Evolutionary conservation across 1,139 yeast genomes (phyloP), one percentile per base, ranked within the genome.

Genomic region (Taphrina communis): DNA sequence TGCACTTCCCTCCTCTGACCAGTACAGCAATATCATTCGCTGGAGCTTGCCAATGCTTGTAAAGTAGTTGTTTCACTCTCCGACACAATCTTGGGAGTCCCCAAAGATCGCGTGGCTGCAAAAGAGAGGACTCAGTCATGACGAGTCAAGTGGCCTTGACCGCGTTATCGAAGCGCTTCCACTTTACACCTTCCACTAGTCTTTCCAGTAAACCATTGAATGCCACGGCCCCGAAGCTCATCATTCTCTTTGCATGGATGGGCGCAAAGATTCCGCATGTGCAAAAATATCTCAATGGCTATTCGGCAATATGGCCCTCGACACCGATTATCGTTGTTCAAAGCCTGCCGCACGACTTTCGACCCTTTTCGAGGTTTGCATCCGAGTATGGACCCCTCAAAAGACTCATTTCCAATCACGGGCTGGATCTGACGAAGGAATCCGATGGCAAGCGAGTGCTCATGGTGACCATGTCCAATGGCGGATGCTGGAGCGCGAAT

Each of bases 251-350:
- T 31, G 52, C 62, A 11, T 58, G 62, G 62, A 58, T 58, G 62
- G 62, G 62, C 8, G 62, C 62, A 31, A 42, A 44, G 42, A 31
- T 58, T 31, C 42, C 39, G 6, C 62, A 58, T 17, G 53, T 44
- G 12, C 62, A 58, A 53, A 58, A 58, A 44, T 58, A 58, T 31
- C 21, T 58, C 62, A 58, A 58, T n/a, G 62, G 62, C 9, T 58
- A 58, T 41, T 38, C 62, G 39, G 17, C 62, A 12, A 42, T 58
- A 21, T 58, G 62, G 62, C 62, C 62, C 8, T 42, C 62, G 41
- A 58, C 62, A 31, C 62, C 62, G 11, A 58, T 58, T 42, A 31
- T 58, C 42, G 31, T 58, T 39, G 53, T 58, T 4, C 62, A 58
- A 17, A 58, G 62, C 17, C 7, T 58, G 25, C 62, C 62, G 14